phyloP scores from a whole-genome alignment of 345 rosid species.

The rapeseed (Brassica napus) region DNA sequence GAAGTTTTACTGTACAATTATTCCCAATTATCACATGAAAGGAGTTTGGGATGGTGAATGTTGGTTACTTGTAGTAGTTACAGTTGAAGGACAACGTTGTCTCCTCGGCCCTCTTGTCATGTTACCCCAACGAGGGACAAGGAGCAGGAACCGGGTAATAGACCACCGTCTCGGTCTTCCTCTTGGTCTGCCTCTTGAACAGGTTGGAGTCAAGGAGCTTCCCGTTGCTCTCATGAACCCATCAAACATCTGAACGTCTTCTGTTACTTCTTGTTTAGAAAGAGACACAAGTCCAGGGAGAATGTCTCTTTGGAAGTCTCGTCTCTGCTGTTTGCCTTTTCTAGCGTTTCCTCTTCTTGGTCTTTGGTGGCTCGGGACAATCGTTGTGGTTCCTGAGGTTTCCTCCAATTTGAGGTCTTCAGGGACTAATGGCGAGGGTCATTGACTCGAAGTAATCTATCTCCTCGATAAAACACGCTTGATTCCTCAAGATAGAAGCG shows the following conservation, averaged over 20 bases:
- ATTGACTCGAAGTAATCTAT: constrained; percentile 67
- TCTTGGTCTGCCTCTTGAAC: constrained; percentile 52
- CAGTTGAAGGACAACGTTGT: too few species aligned
- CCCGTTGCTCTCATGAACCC: constrained; percentile 68
- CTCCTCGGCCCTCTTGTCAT: too few species aligned
- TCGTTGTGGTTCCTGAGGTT: background rate
- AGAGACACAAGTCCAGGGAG: constrained; percentile 66
- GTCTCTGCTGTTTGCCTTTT: constrained; percentile 62
- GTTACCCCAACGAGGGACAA: too few species aligned
- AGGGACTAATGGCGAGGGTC: constrained; percentile 53
- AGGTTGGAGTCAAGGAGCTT: constrained; percentile 51
- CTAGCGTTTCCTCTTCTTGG: constrained; percentile 66
- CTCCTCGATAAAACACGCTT: constrained; percentile 32
- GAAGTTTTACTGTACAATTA: background rate
- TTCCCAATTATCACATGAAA: too few species aligned
- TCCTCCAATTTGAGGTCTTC: constrained; percentile 45
- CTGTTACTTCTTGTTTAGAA: constrained; percentile 64
- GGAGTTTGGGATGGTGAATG: too few species aligned
- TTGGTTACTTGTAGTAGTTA: too few species aligned
- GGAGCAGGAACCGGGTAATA: too few species aligned
- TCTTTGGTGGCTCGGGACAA: constrained; percentile 39
- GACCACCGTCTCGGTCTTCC: too few species aligned
- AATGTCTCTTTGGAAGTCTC: constrained; percentile 77
- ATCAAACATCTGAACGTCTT: constrained; percentile 70
- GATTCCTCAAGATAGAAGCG: constrained; percentile 22